Evolutionary conservation across 495 filamentous ascomycete species (phyloP).

Genomic region (Immersiella caudata): DNA sequence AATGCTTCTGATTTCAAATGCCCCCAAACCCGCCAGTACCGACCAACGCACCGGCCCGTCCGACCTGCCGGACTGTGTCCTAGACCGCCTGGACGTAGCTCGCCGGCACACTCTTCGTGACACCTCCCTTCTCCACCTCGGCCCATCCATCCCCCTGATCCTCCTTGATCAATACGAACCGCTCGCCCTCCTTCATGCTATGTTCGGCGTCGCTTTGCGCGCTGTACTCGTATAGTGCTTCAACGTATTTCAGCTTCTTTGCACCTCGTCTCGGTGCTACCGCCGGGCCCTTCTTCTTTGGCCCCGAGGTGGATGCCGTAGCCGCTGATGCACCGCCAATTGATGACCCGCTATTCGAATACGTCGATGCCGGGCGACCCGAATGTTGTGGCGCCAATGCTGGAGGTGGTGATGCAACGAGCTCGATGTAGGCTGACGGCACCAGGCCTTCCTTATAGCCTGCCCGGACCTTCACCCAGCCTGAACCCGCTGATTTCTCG

Average conservation of each 20-base stretch:
- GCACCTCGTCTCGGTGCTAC: slow-evolving; percentile 91
- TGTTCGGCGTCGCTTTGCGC: slow-evolving; percentile 85
- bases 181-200: slow-evolving; percentile 86
- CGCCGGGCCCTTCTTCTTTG: slow-evolving; percentile 88
- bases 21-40: neutral
- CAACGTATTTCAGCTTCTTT: slow-evolving; percentile 93
- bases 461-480: slow-evolving; percentile 82
- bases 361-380: slow-evolving; percentile 63
- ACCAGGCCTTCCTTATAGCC: slow-evolving; percentile 78
- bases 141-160: slow-evolving; percentile 95
- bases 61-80: slow-evolving; percentile 11
- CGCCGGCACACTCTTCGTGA: slow-evolving; percentile 88
- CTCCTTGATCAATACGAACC: slow-evolving; percentile 82
- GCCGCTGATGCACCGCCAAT: slow-evolving; percentile 55
- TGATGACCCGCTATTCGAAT: slow-evolving; percentile 80
- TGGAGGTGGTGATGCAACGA: slow-evolving; percentile 39
- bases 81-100: slow-evolving; percentile 84
- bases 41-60: neutral
- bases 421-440: slow-evolving; percentile 70
- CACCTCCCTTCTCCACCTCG: slow-evolving; percentile 90
- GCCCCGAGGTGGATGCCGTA: slow-evolving; percentile 30
- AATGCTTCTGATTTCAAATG: neutral
- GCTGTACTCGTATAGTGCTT: slow-evolving; percentile 89
- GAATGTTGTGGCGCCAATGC: slow-evolving; percentile 54
- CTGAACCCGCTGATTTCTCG: slow-evolving; percentile 71